Evolutionary conservation across 805 yeast genomes (phyloP).

Genomic region (Lipomyces yamadae): DNA sequence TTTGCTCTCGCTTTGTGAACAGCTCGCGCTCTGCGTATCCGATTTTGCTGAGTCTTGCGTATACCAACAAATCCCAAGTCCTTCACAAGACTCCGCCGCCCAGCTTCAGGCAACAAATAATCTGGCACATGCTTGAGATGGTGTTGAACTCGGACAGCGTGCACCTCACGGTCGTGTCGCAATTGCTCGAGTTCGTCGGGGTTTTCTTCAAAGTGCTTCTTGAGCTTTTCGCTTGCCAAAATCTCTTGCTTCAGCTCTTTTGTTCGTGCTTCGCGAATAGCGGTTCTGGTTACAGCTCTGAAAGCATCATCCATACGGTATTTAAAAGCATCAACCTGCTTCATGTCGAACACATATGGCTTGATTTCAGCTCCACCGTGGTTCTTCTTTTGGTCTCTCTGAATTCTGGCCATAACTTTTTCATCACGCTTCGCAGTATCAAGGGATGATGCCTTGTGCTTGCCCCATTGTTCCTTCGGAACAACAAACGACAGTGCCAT

Average conservation of each 20-base stretch:
- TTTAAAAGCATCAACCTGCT: constrained; percentile 92
- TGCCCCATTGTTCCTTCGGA: constrained; percentile 80
- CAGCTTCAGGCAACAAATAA: constrained; percentile 74
- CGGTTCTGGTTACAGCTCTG: constrained; percentile 86
- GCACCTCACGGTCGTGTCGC: constrained; percentile 90
- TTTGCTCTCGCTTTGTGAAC: constrained; percentile 28
- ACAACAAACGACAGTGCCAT: constrained; percentile 93
- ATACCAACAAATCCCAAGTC: constrained; percentile 39
- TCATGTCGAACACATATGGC: constrained; percentile 89
- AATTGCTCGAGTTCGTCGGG: constrained; percentile 89
- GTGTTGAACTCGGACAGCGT: constrained; percentile 77
- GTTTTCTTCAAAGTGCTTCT: constrained; percentile 94
- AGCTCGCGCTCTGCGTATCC: constrained; percentile 40
- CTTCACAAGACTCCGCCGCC: constrained; percentile 38
- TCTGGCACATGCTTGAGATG: constrained; percentile 93
- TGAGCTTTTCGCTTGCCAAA: constrained; percentile 84
- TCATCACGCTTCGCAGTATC: constrained; percentile 81
- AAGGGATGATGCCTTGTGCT: constrained; percentile 79
- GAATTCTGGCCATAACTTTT: constrained; percentile 75
- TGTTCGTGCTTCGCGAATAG: constrained; percentile 90
- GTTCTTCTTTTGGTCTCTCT: constrained; percentile 71
- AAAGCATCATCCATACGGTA: constrained; percentile 97
- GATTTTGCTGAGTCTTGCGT: constrained; percentile 38
- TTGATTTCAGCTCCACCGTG: constrained; percentile 60
- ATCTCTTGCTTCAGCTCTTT: constrained; percentile 87